phyloP scores from a whole-genome alignment of 169 alveolate genomes.

The Plasmodium coatneyi region DNA sequence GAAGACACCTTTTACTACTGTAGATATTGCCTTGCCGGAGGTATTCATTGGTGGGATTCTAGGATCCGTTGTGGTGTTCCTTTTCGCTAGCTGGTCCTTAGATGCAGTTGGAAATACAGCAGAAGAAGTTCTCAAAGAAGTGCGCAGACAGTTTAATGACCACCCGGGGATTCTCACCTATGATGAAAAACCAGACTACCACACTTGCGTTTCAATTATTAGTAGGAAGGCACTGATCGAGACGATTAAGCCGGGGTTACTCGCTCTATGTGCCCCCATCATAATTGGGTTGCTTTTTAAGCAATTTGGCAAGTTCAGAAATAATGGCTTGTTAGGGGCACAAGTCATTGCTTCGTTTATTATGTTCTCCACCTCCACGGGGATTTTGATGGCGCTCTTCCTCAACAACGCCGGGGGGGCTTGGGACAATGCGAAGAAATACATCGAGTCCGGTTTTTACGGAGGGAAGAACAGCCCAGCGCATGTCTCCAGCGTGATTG shows the following conservation, averaged over 20 bases:
- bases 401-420: constrained; percentile 91
- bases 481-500: constrained; percentile 85
- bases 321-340: constrained; percentile 81
- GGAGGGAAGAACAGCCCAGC: constrained; percentile 85
- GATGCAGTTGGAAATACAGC: constrained; percentile 90
- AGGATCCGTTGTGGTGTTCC: constrained; percentile 90
- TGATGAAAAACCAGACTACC: constrained; percentile 89
- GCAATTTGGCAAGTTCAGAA: constrained; percentile 79
- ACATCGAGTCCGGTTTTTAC: constrained; percentile 82
- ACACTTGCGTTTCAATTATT: constrained; percentile 87
- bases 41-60: constrained; percentile 87
- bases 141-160: constrained; percentile 85
- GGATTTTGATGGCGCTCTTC: constrained; percentile 89
- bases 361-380: constrained; percentile 90
- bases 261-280: constrained; percentile 82
- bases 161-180: constrained; percentile 83
- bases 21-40: constrained; percentile 82
- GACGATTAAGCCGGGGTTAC: constrained; percentile 88
- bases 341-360: constrained; percentile 86
- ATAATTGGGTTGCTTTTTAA: constrained; percentile 85
- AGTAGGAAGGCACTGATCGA: constrained; percentile 86
- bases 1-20: constrained; percentile 42
- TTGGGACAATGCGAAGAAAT: constrained; percentile 92
- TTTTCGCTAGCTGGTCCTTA: constrained; percentile 88
- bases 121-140: constrained; percentile 88